Conservation (phyloP, 2,329 filamentous ascomycete species). For the Trichophaea hybrida region DNA sequence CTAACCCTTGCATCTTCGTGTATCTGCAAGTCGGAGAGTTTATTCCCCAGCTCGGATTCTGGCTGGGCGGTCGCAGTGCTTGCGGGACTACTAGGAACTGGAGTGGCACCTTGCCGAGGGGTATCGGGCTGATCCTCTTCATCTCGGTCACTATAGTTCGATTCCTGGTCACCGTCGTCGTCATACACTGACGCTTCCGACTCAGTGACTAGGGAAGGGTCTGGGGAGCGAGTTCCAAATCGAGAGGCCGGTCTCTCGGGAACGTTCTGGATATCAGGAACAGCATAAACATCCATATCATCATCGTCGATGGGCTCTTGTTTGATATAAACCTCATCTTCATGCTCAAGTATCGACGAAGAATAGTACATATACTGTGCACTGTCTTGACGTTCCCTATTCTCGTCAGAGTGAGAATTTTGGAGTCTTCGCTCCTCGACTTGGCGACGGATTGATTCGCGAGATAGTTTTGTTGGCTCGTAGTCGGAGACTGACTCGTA, state of each 20-base stretch:
- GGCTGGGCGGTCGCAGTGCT: neutral
- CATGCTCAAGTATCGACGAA: conserved; percentile 30
- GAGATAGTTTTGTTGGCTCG: conserved; percentile 66
- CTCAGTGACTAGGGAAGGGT: conserved; percentile 12
- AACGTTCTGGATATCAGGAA: conserved; percentile 51
- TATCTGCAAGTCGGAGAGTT: conserved; percentile 16
- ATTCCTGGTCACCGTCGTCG: conserved; percentile 34
- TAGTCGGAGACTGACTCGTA: conserved; percentile 46
- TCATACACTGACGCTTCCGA: conserved; percentile 26
- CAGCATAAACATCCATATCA: conserved; percentile 49
- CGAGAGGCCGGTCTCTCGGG: conserved; percentile 31
- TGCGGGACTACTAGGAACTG: conserved; percentile 25
- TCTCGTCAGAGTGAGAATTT: conserved; percentile 34
- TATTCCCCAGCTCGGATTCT: neutral
- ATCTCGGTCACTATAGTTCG: conserved; percentile 16
- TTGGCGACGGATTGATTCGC: conserved; percentile 82
- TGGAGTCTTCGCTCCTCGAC: conserved; percentile 49
- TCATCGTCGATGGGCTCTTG: conserved; percentile 46
- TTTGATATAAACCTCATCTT: conserved; percentile 42
- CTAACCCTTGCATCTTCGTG: conserved; percentile 29
- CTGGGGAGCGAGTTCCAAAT: conserved; percentile 21
- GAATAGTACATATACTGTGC: neutral
- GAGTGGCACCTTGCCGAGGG: conserved; percentile 28
- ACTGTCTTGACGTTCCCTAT: conserved; percentile 38
- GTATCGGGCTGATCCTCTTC: neutral